phyloP scores from a whole-genome alignment of 2,329 filamentous ascomycete genomes.

The Xylaria arbuscula region DNA sequence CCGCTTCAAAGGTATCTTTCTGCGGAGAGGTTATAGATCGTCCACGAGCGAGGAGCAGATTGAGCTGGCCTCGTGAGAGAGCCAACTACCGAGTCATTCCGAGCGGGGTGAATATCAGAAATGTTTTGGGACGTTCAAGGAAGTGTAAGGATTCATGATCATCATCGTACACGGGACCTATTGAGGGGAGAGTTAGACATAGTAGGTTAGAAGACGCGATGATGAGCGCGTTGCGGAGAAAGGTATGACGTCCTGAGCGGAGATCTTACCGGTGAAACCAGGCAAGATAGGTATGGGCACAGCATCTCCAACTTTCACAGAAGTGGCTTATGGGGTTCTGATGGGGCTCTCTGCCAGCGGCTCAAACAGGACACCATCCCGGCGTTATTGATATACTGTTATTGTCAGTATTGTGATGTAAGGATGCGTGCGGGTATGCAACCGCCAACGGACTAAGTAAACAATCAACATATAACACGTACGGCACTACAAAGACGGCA shows the following conservation, averaged over 20 bases:
- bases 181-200: background rate
- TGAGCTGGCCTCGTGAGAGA: background rate
- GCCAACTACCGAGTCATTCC: background rate
- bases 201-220: constrained; percentile 16
- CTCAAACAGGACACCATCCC: background rate
- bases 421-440: constrained; percentile 1
- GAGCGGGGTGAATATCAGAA: background rate
- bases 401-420: constrained; percentile 17
- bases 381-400: constrained; percentile 2
- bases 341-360: background rate
- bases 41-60: background rate
- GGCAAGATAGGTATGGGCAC: background rate
- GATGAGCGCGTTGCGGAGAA: constrained; percentile 19
- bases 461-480: background rate
- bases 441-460: background rate
- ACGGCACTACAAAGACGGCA: background rate
- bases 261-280: background rate
- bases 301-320: background rate
- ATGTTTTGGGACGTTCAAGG: background rate
- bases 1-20: constrained; percentile 42
- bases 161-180: background rate
- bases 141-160: background rate
- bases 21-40: constrained; percentile 21
- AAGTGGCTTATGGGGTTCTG: background rate
- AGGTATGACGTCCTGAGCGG: background rate